Percentiles rank a stretch among this genome's conserved stretches.
Conservation (phyloP, 1,284 basidiomycete genomes). For the Athelia sp. region DNA sequence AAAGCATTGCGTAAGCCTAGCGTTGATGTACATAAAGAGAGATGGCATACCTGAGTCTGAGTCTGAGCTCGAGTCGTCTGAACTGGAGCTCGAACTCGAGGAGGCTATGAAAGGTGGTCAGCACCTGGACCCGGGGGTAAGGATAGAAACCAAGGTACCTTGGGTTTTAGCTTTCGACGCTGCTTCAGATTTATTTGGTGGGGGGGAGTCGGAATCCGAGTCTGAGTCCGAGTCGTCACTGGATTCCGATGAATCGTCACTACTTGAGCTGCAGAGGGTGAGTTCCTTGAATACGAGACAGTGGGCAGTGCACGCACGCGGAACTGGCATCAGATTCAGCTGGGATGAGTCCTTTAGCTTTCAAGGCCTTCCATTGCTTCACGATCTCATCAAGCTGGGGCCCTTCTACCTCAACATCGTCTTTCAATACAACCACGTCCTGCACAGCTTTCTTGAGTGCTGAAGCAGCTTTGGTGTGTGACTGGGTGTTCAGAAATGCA, state of each 20-base stretch:
- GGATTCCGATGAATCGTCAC: conserved; percentile 12
- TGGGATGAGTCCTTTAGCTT: conserved; percentile 7
- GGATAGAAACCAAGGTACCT: not conserved
- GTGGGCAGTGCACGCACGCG: too few species aligned
- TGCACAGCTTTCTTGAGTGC: conserved; percentile 64
- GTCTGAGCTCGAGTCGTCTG: conserved; percentile 14
- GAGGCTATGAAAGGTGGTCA: not conserved
- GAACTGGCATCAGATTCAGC: too few species aligned
- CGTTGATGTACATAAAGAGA: not conserved
- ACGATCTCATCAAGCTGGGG: conserved; percentile 59
- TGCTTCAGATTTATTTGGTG: conserved; percentile 3
- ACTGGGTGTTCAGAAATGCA: conserved; percentile 59
- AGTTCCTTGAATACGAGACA: too few species aligned
- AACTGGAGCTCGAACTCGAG: not conserved
- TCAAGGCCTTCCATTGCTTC: conserved; percentile 49
- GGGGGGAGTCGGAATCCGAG: conserved; percentile 14
- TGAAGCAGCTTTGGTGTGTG: conserved; percentile 60
- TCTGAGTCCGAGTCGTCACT: conserved; percentile 10
- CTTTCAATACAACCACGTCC: conserved; percentile 51
- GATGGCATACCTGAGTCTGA: conserved; percentile 8
- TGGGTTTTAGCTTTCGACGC: conserved; percentile 1
- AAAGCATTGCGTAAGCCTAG: too few species aligned
- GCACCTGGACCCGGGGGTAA: not conserved
- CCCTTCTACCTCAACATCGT: conserved; percentile 40
- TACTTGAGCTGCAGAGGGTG: conserved; percentile 17